Conservation (phyloP, 164 flowering plant species). For the Annona cherimola region DNA sequence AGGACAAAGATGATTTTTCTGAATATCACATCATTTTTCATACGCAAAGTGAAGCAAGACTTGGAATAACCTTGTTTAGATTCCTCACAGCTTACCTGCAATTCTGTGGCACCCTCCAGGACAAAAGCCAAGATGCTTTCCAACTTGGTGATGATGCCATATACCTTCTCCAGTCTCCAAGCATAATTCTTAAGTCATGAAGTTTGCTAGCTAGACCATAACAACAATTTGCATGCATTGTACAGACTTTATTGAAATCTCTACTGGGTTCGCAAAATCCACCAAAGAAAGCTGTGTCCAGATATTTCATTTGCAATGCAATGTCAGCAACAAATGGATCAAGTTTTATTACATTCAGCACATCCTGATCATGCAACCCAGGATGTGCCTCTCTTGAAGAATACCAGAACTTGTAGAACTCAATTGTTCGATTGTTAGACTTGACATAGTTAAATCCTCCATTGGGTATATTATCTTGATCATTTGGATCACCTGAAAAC, state of each 20-base stretch:
- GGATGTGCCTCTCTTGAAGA: constrained; percentile 43
- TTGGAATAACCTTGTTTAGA: not conserved
- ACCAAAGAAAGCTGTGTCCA: constrained; percentile 70
- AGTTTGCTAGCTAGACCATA: constrained; percentile 61
- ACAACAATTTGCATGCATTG: constrained; percentile 92
- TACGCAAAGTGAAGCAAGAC: not conserved
- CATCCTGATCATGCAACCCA: constrained; percentile 74
- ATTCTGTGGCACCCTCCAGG: constrained; percentile 68
- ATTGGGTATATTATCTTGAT: constrained; percentile 52
- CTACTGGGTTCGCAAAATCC: constrained; percentile 76
- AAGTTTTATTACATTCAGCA: constrained; percentile 55
- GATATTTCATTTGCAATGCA: constrained; percentile 53
- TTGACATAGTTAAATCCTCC: constrained; percentile 77
- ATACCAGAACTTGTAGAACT: constrained; percentile 76
- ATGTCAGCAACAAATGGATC: constrained; percentile 33
- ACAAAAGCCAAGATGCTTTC: constrained; percentile 25
- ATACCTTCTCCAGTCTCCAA: constrained; percentile 63
- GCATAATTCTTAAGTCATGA: constrained; percentile 59
- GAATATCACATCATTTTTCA: not conserved
- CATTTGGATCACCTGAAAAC: constrained; percentile 42
- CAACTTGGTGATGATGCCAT: constrained; percentile 36
- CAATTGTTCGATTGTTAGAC: constrained; percentile 57
- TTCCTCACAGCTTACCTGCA: constrained; percentile 45
- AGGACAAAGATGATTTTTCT: too few species aligned
- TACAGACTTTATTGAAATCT: constrained; percentile 62